Percentiles rank a stretch among this genome's conserved stretches.
Conservation (phyloP, 495 filamentous ascomycete species). For the Xylaria sp. region DNA sequence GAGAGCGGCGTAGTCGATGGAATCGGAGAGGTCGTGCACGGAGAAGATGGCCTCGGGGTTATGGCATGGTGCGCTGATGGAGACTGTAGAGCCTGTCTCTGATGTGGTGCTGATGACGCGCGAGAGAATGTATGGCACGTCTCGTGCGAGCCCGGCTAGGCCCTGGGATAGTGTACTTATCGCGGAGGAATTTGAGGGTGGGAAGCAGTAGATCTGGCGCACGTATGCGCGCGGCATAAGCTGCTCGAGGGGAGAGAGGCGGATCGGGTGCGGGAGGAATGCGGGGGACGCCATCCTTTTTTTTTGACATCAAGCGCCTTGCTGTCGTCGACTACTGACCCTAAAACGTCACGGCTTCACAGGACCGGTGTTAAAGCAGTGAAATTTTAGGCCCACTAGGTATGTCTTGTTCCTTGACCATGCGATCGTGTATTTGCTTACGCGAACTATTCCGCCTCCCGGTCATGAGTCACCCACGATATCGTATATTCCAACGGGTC, state of each 20-base stretch:
- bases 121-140: conserved; percentile 40
- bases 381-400: too few species aligned
- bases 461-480: background rate
- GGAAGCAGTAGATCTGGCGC: conserved; percentile 39
- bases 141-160: conserved; percentile 27
- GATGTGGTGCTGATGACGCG: conserved; percentile 24
- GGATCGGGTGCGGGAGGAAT: background rate
- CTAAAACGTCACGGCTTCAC: too few species aligned
- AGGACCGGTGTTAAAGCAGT: background rate
- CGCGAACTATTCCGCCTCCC: background rate
- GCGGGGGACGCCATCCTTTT: conserved; percentile 8
- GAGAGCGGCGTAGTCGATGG: conserved; percentile 32
- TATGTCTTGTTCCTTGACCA: background rate
- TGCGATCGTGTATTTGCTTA: background rate
- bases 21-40: conserved; percentile 27
- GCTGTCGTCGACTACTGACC: background rate
- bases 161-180: conserved; percentile 28
- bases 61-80: conserved; percentile 29
- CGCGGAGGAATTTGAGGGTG: conserved; percentile 28
- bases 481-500: background rate
- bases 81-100: conserved; percentile 11
- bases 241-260: conserved; percentile 35
- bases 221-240: conserved; percentile 42
- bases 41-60: conserved; percentile 34
- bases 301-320: background rate